Percentiles rank a stretch among this genome's conserved stretches.
phyloP scores from a whole-genome alignment of 768 basidiomycete species.

The Suillus ampliporus region DNA sequence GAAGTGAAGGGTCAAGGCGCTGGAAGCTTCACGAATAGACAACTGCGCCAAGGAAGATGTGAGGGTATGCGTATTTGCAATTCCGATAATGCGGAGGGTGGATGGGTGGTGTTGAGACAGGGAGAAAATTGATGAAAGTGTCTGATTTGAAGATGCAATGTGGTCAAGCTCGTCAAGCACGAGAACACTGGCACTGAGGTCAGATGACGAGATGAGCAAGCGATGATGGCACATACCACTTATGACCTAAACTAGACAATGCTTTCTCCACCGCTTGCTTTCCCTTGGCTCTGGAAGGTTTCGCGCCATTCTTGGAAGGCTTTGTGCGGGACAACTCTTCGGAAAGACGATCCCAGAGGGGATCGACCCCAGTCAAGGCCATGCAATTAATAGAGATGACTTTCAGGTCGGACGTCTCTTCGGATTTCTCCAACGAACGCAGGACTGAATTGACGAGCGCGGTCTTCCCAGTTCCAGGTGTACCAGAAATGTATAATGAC shows the following conservation, averaged over 20 bases:
- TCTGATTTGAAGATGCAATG: conserved; percentile 63
- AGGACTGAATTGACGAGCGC: conserved; percentile 78
- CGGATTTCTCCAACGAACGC: conserved; percentile 39
- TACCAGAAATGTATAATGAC: conserved; percentile 87
- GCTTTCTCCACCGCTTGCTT: conserved; percentile 53
- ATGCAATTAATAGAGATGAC: conserved; percentile 79
- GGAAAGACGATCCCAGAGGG: conserved; percentile 71
- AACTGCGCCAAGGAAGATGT: conserved; percentile 54
- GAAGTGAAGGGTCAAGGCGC: conserved; percentile 76
- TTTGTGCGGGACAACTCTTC: conserved; percentile 53
- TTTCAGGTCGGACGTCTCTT: conserved; percentile 45
- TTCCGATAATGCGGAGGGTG: conserved; percentile 74
- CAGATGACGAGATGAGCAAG: conserved; percentile 20
- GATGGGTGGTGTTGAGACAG: conserved; percentile 60
- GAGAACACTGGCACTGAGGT: conserved; percentile 56
- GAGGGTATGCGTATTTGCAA: conserved; percentile 90
- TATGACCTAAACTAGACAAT: conserved; percentile 48
- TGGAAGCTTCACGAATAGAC: conserved; percentile 40
- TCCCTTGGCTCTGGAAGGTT: conserved; percentile 49
- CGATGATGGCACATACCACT: conserved; percentile 50
- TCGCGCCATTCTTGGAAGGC: conserved; percentile 42
- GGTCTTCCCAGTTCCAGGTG: conserved; percentile 93
- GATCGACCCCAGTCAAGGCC: conserved; percentile 69
- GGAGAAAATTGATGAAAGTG: conserved; percentile 68
- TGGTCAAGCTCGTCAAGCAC: conserved; percentile 91